Percentiles rank a stretch among this genome's conserved stretches.
phyloP scores from a whole-genome alignment of 306 rosid genomes.

The Fagus sylvatica region DNA sequence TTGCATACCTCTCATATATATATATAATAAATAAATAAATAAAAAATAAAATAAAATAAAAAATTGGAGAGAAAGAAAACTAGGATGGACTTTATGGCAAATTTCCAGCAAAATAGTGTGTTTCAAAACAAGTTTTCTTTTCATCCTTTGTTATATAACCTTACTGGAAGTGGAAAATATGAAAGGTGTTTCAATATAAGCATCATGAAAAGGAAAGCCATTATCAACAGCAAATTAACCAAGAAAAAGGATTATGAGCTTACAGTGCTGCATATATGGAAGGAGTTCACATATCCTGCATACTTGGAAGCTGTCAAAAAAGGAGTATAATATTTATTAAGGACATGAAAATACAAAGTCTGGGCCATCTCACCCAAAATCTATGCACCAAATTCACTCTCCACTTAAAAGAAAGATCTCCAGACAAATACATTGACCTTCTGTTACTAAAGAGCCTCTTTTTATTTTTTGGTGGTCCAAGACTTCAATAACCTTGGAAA shows the following conservation, averaged over 20 bases:
- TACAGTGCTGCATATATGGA: slow-evolving; percentile 94
- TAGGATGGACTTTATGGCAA: not conserved
- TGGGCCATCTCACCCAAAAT: not conserved
- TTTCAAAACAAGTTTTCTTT: no score
- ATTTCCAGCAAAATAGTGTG: not conserved
- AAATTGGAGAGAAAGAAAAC: not conserved
- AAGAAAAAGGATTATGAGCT: slow-evolving; percentile 30
- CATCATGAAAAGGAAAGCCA: slow-evolving; percentile 6
- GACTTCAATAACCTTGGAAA: not conserved
- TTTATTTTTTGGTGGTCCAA: not conserved
- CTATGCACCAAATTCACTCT: not conserved
- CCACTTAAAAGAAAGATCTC: not conserved
- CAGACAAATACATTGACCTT: not conserved
- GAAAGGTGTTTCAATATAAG: not conserved
- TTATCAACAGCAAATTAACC: not conserved
- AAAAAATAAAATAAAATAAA: not conserved
- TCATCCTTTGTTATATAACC: not conserved
- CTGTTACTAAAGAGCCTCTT: not conserved
- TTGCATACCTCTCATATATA: not conserved
- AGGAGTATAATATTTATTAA: not conserved
- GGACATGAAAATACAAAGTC: not conserved
- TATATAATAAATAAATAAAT: no score
- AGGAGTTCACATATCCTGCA: slow-evolving; percentile 88
- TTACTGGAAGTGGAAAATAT: not conserved
- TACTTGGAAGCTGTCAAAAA: slow-evolving; percentile 83